Evolutionary conservation across 164 flowering plant species (phyloP).

Genomic region (Annona squamosa): DNA sequence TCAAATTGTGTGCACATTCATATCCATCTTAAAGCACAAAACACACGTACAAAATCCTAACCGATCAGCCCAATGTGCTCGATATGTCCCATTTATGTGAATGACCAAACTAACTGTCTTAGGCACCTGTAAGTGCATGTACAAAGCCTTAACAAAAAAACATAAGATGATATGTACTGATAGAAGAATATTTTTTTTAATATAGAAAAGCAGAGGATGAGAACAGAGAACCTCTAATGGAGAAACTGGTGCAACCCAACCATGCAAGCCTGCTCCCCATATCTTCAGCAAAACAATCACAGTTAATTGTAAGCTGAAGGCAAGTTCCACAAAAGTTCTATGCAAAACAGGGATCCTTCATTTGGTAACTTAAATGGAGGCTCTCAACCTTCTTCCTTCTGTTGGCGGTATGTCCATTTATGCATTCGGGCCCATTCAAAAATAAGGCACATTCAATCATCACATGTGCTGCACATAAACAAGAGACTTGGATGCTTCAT

Average conservation of each 20-base stretch:
- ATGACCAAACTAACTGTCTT: conserved; percentile 37
- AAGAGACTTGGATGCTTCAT: background rate
- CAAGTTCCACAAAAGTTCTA: conserved; percentile 7
- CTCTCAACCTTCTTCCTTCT: background rate
- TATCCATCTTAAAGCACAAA: background rate
- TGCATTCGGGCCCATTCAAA: background rate
- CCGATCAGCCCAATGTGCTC: conserved; percentile 94
- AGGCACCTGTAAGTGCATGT: conserved; percentile 41
- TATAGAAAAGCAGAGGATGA: background rate
- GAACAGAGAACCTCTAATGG: conserved; percentile 66
- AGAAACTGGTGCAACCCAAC: conserved; percentile 83
- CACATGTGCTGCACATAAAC: background rate
- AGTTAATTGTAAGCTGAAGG: conserved; percentile 16
- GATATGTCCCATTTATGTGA: conserved; percentile 87
- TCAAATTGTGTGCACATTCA: background rate
- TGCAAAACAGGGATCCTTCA: background rate
- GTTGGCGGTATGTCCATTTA: background rate
- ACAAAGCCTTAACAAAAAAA: conserved; percentile 8
- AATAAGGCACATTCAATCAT: background rate
- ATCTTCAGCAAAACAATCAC: conserved; percentile 44
- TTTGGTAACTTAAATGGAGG: background rate
- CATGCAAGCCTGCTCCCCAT: conserved; percentile 80
- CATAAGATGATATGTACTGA: background rate
- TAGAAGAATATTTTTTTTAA: background rate
- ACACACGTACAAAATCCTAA: conserved; percentile 68